Conservation (phyloP, 129 eudicot species). For the Chrysanthemum seticuspe region DNA sequence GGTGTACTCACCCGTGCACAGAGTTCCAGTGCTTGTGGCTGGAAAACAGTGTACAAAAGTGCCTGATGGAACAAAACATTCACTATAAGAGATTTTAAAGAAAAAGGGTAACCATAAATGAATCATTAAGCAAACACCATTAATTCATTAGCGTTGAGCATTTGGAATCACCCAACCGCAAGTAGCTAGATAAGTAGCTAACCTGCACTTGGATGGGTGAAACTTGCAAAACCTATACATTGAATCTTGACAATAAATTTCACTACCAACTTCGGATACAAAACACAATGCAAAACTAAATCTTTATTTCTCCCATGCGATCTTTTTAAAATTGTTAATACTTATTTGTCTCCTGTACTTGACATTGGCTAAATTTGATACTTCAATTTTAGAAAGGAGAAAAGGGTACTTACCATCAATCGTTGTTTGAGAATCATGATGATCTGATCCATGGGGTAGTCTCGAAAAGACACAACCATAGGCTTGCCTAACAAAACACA, state of each 20-base stretch:
- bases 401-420: constrained; percentile 48
- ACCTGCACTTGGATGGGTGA: too few species aligned
- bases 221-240: too few species aligned
- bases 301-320: too few species aligned
- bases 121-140: background rate
- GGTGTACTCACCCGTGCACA: constrained; percentile 82
- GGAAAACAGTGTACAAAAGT: constrained; percentile 69
- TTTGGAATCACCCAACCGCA: background rate
- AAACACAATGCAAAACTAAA: too few species aligned
- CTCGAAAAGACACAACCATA: constrained; percentile 75
- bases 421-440: constrained; percentile 74
- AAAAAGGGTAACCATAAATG: background rate
- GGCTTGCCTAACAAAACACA: constrained; percentile 60
- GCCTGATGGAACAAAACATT: constrained; percentile 43
- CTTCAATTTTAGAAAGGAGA: background rate
- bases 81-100: constrained; percentile 9
- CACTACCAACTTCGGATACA: too few species aligned
- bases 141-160: background rate
- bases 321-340: too few species aligned
- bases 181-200: background rate
- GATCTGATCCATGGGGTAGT: constrained; percentile 89
- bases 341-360: too few species aligned
- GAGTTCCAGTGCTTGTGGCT: constrained; percentile 91
- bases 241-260: too few species aligned
- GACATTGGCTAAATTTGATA: background rate